A percentile compares a stretch with the other conserved stretches of the same genome.
Conservation (phyloP, 495 filamentous ascomycete genomes). For the Neurospora sp. region DNA sequence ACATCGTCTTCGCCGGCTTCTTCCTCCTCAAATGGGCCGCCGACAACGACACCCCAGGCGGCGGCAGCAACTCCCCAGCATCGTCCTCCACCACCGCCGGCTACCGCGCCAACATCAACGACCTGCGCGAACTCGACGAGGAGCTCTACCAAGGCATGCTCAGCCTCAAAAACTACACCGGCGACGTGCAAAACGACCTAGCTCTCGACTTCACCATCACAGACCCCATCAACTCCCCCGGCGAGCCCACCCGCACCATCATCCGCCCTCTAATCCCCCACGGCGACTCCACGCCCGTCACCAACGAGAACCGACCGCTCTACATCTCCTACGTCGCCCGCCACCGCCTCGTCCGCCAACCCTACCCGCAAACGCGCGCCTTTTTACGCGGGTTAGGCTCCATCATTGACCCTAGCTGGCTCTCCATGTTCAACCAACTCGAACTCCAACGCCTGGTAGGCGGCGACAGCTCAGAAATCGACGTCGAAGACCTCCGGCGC, state of each 20-base stretch:
- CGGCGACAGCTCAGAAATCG: constrained; percentile 73
- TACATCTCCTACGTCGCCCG: constrained; percentile 89
- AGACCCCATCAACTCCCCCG: constrained; percentile 56
- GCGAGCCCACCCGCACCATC: constrained; percentile 40
- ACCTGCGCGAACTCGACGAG: constrained; percentile 85
- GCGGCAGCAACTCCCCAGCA: constrained; percentile 87
- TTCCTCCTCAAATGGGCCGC: constrained; percentile 90
- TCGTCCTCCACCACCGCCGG: constrained; percentile 63
- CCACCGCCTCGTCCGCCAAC: constrained; percentile 73
- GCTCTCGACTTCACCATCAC: constrained; percentile 82
- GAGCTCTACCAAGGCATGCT: constrained; percentile 88
- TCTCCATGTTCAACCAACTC: constrained; percentile 96
- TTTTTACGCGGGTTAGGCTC: constrained; percentile 77
- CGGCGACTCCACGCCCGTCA: constrained; percentile 71
- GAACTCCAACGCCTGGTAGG: constrained; percentile 90
- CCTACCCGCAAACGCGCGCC: constrained; percentile 65
- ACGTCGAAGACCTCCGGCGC: constrained; percentile 75
- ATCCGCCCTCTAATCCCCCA: constrained; percentile 65
- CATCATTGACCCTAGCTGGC: constrained; percentile 87
- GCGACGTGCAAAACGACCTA: constrained; percentile 65
- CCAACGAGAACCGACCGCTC: constrained; percentile 81
- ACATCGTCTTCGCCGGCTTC: constrained; percentile 88
- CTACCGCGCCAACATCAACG: constrained; percentile 84
- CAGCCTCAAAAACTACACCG: constrained; percentile 77
- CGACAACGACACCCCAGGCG: constrained; percentile 47